These are phyloP conservation scores for Uronychia setigera DNA, from an alignment of 73 alveolate species.

Conservation along the genomic window DNA sequence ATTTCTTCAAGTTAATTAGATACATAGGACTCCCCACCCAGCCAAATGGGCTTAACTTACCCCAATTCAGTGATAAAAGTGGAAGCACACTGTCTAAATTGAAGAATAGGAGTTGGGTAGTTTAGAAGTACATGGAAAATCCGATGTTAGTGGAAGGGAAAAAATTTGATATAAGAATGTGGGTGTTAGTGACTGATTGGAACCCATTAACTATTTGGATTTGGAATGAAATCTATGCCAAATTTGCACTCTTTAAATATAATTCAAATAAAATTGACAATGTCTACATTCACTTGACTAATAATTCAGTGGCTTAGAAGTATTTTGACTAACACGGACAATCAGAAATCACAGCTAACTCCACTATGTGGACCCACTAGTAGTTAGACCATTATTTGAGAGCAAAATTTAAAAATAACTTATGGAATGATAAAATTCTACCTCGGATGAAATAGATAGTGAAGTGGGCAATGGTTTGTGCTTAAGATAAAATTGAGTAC, in stretches of 20 bases:
- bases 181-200: constrained; percentile 91
- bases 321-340: background rate
- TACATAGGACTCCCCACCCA: background rate
- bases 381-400: background rate
- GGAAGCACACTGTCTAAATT: background rate
- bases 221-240: constrained; percentile 87
- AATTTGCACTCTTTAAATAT: constrained; percentile 77
- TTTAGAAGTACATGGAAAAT: constrained; percentile 97
- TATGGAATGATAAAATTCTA: constrained; percentile 1
- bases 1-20: background rate
- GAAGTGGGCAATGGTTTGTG: constrained; percentile 2
- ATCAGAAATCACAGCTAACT: background rate
- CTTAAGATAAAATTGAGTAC: constrained; percentile 17
- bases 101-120: constrained; percentile 64
- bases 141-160: constrained; percentile 93
- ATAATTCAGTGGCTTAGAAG: constrained; percentile 24
- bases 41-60: constrained; percentile 49
- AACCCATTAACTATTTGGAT: constrained; percentile 93
- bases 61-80: constrained; percentile 13
- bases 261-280: constrained; percentile 58
- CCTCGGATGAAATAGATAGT: constrained; percentile 12
- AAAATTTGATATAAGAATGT: constrained; percentile 94
- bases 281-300: constrained; percentile 59
- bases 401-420: background rate
- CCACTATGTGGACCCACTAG: constrained; percentile 14